phyloP scores from a whole-genome alignment of 129 eudicot genomes.

The Heracleum sosnowskyi region DNA sequence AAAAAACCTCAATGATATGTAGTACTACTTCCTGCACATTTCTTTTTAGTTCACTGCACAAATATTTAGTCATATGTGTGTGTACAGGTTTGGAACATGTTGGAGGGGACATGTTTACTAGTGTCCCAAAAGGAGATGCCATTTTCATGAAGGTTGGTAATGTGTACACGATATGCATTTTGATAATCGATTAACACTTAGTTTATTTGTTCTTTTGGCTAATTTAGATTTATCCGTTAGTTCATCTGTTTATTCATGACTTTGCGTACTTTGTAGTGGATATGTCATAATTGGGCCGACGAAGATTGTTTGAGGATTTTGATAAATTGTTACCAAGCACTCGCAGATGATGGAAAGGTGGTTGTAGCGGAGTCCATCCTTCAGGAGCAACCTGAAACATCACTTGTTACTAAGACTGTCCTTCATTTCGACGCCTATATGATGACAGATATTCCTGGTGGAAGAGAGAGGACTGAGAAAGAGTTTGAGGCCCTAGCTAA shows the following conservation, averaged over 20 bases:
- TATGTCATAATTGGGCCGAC: not conserved
- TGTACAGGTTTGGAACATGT: conserved; percentile 61
- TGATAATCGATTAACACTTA: conserved; percentile 14
- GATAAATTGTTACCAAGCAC: not conserved
- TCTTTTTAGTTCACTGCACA: no score
- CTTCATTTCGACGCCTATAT: not conserved
- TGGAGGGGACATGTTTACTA: conserved; percentile 82
- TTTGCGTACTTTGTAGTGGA: not conserved
- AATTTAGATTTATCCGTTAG: not conserved
- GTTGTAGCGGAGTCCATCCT: not conserved
- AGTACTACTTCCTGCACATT: not conserved
- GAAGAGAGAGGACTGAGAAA: conserved; percentile 70
- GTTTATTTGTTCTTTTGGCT: no score
- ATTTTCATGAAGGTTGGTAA: conserved; percentile 60
- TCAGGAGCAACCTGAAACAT: not conserved
- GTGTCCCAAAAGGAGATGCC: conserved; percentile 80
- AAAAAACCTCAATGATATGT: not conserved
- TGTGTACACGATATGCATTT: no score
- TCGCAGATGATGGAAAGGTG: not conserved
- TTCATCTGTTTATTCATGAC: not conserved
- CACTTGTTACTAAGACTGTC: not conserved
- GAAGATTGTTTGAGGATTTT: not conserved
- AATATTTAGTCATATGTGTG: no score
- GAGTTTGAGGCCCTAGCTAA: conserved; percentile 71
- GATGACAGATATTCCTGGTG: not conserved